Base-by-base conservation (phyloP, 139 green algal genomes). In the Coelastrella sp. region DNA sequence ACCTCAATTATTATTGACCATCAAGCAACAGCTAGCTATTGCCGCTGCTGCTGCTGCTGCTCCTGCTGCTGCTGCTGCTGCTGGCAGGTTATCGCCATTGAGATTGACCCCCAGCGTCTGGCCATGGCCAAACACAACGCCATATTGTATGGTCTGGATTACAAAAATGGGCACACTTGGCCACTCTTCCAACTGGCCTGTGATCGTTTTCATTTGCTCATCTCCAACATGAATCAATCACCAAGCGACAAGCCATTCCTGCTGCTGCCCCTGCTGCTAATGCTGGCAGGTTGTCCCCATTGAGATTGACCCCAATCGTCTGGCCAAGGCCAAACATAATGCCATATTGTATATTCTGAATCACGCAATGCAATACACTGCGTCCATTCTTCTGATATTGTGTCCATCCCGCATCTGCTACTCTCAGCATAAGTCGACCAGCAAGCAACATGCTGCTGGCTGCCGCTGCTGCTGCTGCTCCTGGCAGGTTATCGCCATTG, bases 71-170 rank as follows among this genome's bases (percentile, higher is more conserved):
- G 77, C 54, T 66, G 77, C n/a, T 61, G 14, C 61, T 71, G 61
- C 61, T 71, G 61, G 8, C 83, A 88, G 5, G 95, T 98, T 0
- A 92, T 98, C 3, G 97, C 94, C 0, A 92, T 98, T 20, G 96
- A 98, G 88, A 94, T 96, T 23, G 93, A 91, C 60, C 47, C 86
- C 3, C 65, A 73, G 13, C 93, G 95, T 19, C 80, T 97, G 58
- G 89, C 85, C 58, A 94, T 97, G 83, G 94, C 95, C 3, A 78
- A 57, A 4, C 93, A 97, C 90, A 99, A 99, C 82, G 96, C 97
- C 3, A 17, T 3, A 11, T 83, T 98, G 22, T 98, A 98, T 71
- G 95, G 94, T 4, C 92, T 98, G 14, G 65, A 87, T 19, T 59
- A 95, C 89, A 85, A 87, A 59, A 93, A 97, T 7, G 74, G 97